Evolutionary conservation across 2,329 filamentous ascomycete species (phyloP).

Genomic region (Penicillium corylophilum): DNA sequence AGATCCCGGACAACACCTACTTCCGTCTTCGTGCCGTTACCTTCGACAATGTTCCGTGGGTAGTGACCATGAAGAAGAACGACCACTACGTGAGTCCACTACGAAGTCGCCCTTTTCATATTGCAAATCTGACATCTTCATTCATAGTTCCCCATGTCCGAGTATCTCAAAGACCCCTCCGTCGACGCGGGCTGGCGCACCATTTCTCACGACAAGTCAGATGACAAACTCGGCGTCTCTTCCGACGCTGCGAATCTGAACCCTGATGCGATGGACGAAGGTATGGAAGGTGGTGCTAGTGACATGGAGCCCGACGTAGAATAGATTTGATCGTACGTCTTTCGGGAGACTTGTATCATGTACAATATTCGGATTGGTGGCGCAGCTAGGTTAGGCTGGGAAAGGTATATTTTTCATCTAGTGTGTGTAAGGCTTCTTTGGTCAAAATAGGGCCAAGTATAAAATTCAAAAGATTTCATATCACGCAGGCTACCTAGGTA

Average conservation of each 20-base stretch:
- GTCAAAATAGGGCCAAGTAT: background rate
- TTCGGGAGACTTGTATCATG: slow-evolving; percentile 4
- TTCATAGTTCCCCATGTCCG: slow-evolving; percentile 60
- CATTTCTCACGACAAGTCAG: slow-evolving; percentile 54
- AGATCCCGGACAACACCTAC: slow-evolving; percentile 95
- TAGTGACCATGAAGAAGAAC: slow-evolving; percentile 99
- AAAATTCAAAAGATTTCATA: background rate
- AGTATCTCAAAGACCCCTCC: slow-evolving; percentile 59
- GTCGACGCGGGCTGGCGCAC: slow-evolving; percentile 58
- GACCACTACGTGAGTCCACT: slow-evolving; percentile 73
- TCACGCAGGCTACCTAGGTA: background rate
- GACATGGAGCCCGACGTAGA: slow-evolving; percentile 39
- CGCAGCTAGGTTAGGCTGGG: slow-evolving; percentile 5
- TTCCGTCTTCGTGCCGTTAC: slow-evolving; percentile 97
- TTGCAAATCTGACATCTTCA: background rate
- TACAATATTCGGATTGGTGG: slow-evolving; percentile 18
- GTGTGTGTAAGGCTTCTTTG: background rate
- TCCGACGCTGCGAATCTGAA: slow-evolving; percentile 45
- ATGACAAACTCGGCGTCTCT: slow-evolving; percentile 32
- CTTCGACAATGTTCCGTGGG: slow-evolving; percentile 97
- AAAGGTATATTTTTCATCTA: background rate
- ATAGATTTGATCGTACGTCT: slow-evolving; percentile 1
- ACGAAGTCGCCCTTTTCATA: too few species aligned
- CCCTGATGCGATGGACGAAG: slow-evolving; percentile 50
- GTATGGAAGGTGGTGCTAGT: slow-evolving; percentile 31